Percentiles rank a stretch among this genome's conserved stretches.
Conservation (phyloP, 768 basidiomycete species). For the Calocybe cyanea region DNA sequence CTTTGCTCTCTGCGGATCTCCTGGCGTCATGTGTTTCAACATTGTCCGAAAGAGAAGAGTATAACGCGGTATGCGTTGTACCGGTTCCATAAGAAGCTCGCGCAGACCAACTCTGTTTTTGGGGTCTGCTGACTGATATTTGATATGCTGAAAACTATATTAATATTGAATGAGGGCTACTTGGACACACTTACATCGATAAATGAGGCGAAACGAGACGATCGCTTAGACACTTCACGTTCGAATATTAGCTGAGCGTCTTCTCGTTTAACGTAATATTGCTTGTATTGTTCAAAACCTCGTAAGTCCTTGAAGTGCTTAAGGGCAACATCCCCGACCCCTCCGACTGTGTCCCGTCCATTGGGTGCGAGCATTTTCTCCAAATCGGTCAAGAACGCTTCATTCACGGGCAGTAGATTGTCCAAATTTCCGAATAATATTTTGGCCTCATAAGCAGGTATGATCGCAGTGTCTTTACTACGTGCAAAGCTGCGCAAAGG, state of each 20-base stretch:
- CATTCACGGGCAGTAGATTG: constrained; percentile 83
- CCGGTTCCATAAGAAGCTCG: constrained; percentile 93
- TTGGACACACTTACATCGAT: constrained; percentile 65
- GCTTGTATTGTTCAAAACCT: constrained; percentile 89
- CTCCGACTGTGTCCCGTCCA: constrained; percentile 50
- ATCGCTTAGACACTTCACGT: constrained; percentile 74
- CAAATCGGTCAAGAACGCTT: constrained; percentile 78
- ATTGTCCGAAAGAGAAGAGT: constrained; percentile 90
- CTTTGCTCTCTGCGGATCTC: constrained; percentile 74
- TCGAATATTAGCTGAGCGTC: constrained; percentile 89
- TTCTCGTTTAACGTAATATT: constrained; percentile 90
- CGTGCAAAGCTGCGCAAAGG: constrained; percentile 84
- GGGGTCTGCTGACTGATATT: constrained; percentile 73
- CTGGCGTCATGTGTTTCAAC: constrained; percentile 81
- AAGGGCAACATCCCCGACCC: constrained; percentile 82
- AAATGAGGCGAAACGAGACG: constrained; percentile 78
- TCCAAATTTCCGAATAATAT: constrained; percentile 94
- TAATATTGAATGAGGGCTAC: constrained; percentile 5
- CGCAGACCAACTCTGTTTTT: constrained; percentile 84
- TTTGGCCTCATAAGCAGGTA: constrained; percentile 88
- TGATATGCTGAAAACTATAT: constrained; percentile 58
- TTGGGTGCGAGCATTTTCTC: constrained; percentile 73
- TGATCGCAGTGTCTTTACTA: constrained; percentile 80
- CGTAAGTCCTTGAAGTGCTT: constrained; percentile 80
- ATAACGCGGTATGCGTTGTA: constrained; percentile 93